Evolutionary conservation across 306 rosid genomes (phyloP).

Genomic region (Begonia fuchsioides): DNA sequence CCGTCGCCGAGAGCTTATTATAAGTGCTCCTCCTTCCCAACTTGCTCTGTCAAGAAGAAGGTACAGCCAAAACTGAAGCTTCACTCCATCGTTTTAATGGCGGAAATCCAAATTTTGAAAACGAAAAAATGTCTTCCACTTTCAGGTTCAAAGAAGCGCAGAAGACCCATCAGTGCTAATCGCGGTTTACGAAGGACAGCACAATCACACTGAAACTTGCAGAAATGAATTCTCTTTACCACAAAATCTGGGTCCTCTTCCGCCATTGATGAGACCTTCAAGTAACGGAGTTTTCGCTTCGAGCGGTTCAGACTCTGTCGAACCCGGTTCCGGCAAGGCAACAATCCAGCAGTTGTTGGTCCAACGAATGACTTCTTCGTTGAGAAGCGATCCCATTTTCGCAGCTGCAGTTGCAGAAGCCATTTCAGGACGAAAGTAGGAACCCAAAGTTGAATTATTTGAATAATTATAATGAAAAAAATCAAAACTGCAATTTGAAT

Average conservation of each 20-base stretch:
- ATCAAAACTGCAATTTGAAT: no score
- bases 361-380: slow-evolving; percentile 71
- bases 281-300: background rate
- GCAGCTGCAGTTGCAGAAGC: slow-evolving; percentile 57
- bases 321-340: background rate
- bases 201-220: slow-evolving; percentile 34
- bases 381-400: slow-evolving; percentile 67
- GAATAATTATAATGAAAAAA: no score
- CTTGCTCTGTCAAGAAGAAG: slow-evolving; percentile 81
- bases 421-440: slow-evolving; percentile 34
- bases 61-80: slow-evolving; percentile 8
- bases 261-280: slow-evolving; percentile 12
- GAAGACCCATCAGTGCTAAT: slow-evolving; percentile 52
- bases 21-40: slow-evolving; percentile 79
- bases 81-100: no score
- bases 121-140: background rate
- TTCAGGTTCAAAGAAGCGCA: slow-evolving; percentile 78
- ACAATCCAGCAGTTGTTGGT: slow-evolving; percentile 28
- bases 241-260: slow-evolving; percentile 10
- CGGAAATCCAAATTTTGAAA: background rate
- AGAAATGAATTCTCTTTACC: slow-evolving; percentile 18
- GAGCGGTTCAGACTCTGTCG: background rate
- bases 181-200: slow-evolving; percentile 82
- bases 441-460: no score
- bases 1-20: slow-evolving; percentile 95